phyloP scores from a whole-genome alignment of 352 stramenopile genomes.

The Pilasporangium apinafurcum region DNA sequence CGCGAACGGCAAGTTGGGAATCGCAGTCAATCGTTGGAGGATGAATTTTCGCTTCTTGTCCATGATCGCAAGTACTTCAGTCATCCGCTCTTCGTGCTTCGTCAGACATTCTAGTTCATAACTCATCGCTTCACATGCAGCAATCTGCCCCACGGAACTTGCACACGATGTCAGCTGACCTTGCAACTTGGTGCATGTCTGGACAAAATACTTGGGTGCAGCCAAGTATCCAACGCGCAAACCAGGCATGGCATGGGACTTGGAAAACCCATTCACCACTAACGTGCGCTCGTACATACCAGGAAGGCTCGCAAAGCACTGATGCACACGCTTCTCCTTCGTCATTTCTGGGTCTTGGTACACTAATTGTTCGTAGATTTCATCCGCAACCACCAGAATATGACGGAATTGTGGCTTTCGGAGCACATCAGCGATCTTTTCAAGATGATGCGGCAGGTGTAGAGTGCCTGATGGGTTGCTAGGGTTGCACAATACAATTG shows the following conservation, averaged over 20 bases:
- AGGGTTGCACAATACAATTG: conserved; percentile 95
- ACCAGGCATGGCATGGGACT: conserved; percentile 96
- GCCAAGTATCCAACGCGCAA: conserved; percentile 92
- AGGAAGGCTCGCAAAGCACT: conserved; percentile 64
- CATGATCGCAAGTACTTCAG: conserved; percentile 40
- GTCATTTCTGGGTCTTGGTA: conserved; percentile 77
- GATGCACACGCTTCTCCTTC: conserved; percentile 47
- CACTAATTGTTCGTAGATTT: conserved; percentile 96
- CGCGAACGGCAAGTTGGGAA: conserved; percentile 76
- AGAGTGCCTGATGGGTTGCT: conserved; percentile 92
- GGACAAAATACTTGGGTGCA: conserved; percentile 68
- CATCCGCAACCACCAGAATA: conserved; percentile 88
- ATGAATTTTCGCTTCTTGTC: conserved; percentile 91
- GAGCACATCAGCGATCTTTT: conserved; percentile 47
- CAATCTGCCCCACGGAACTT: conserved; percentile 89
- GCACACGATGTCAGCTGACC: conserved; percentile 95
- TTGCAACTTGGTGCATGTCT: conserved; percentile 90
- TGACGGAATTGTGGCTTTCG: conserved; percentile 60
- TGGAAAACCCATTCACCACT: conserved; percentile 96
- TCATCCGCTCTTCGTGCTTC: conserved; percentile 45
- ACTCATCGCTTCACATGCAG: conserved; percentile 85
- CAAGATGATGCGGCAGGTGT: conserved; percentile 49
- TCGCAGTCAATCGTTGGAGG: conserved; percentile 70
- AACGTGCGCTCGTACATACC: conserved; percentile 90
- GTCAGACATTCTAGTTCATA: conserved; percentile 70